Conservation (phyloP, 1,284 basidiomycete species). For the Fistulinella cinereoalba region DNA sequence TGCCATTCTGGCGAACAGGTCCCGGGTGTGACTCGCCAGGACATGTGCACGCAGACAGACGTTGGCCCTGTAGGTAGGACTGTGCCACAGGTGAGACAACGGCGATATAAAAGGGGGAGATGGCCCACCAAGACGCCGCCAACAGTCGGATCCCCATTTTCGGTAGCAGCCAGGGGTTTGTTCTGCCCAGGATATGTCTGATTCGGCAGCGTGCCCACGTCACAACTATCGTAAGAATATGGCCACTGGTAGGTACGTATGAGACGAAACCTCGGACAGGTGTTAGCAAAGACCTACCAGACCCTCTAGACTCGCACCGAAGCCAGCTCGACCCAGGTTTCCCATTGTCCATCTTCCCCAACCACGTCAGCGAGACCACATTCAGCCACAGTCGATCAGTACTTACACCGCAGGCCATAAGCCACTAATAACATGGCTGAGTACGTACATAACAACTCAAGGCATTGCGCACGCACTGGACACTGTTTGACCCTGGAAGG, state of each 20-base stretch:
- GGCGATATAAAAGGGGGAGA: constrained; percentile 2
- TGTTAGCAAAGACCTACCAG: constrained; percentile 34
- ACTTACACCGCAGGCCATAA: constrained; percentile 72
- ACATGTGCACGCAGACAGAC: constrained; percentile 80
- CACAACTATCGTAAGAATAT: constrained; percentile 76
- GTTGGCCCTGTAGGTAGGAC: constrained; percentile 80
- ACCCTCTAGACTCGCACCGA: constrained; percentile 66
- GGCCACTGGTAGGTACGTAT: constrained; percentile 44
- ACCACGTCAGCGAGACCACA: constrained; percentile 3
- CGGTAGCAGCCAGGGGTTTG: constrained; percentile 45
- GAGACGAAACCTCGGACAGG: neutral
- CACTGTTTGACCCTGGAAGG: constrained; percentile 58
- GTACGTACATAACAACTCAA: neutral
- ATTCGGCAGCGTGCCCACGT: constrained; percentile 81
- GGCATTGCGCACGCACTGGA: constrained; percentile 36
- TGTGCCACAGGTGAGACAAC: constrained; percentile 20
- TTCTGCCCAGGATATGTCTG: constrained; percentile 61
- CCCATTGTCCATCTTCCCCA: constrained; percentile 69
- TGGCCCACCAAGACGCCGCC: constrained; percentile 39
- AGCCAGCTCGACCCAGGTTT: constrained; percentile 75
- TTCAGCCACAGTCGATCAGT: neutral
- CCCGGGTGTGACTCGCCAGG: constrained; percentile 81
- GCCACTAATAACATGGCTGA: constrained; percentile 38
- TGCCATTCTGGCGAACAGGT: constrained; percentile 59
- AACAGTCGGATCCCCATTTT: constrained; percentile 43